Evolutionary conservation across 2,329 filamentous ascomycete genomes (phyloP).

Genomic region (Neopestalotiopsis sp.): DNA sequence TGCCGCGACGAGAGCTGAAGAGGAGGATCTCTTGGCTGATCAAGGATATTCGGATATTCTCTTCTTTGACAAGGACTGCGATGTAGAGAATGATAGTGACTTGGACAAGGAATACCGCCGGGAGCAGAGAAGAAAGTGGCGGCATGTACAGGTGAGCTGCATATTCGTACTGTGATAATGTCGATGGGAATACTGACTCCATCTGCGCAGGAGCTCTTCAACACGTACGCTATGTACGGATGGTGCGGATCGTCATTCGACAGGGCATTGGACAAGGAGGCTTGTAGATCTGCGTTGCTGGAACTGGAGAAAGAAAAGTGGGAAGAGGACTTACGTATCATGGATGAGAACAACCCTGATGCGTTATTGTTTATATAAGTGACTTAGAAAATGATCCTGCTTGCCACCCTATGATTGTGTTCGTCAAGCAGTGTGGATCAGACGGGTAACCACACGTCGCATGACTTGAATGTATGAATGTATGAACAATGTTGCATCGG

Average conservation of each 20-base stretch:
- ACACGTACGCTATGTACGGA: not conserved
- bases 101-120: not conserved
- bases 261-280: not conserved
- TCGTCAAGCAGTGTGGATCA: no score
- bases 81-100: not conserved
- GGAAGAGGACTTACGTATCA: not conserved
- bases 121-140: not conserved
- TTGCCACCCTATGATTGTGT: not conserved
- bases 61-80: not conserved
- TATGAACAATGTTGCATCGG: no score
- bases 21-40: not conserved
- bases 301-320: not conserved
- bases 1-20: not conserved
- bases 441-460: no score
- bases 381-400: not conserved
- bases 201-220: not conserved
- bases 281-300: constrained; percentile 1
- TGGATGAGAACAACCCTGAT: not conserved
- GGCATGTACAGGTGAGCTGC: not conserved
- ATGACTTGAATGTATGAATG: no score
- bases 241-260: not conserved
- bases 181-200: not conserved
- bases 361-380: not conserved
- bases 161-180: no score
- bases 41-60: not conserved